Evolutionary conservation across 2,329 filamentous ascomycete genomes (phyloP), one percentile per base, ranked within the genome.

Genomic region (Didymella arachidicola): DNA sequence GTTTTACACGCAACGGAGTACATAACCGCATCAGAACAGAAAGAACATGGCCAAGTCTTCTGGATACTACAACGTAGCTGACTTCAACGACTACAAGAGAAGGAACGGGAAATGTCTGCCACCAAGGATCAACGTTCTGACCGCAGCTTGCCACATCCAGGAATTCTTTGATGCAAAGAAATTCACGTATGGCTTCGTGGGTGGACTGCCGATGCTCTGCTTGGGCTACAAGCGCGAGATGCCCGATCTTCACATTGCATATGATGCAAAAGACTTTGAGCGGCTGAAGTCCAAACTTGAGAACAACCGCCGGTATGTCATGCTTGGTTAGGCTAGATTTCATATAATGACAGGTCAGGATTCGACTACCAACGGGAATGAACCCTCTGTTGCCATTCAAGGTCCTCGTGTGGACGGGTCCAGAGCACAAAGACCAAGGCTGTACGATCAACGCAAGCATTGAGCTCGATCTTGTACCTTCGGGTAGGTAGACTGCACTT

Each of bases 201-300:
- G 72, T 26, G 70, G 70, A 4, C 57, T 76, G 18, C 65, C 71
- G 16, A 73, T 76, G 68, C 60, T 73, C 5, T 75, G 72, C 48
- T 47, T 74, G 3, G 74, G 74, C 3, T 68, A 72, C 19, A 64
- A 65, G 18, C 68, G 73, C 30, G 70, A 71, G 16, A 67, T 72
- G 64, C 62, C 65, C 3, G 72, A 74, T 36, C 59, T 76, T 5
- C 71, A 75, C 29, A 69, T 76, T 30, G 72, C 71, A 1, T 76
- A 75, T 42, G 73, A 75, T 34, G 70, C 70, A 34, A 66, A 59
- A 46, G 71, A 75, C 26, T 75, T 68, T 39, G 54, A 62, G 19
- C 66, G 67, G 7, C 65, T 76, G 8, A 72, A 66, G 38, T 42
- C 54, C 7, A 74, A 73, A 50, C 57, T 76, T 8, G 69, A 71